Conservation (phyloP, 1,284 basidiomycete species). For the Malassezia dermatis region DNA sequence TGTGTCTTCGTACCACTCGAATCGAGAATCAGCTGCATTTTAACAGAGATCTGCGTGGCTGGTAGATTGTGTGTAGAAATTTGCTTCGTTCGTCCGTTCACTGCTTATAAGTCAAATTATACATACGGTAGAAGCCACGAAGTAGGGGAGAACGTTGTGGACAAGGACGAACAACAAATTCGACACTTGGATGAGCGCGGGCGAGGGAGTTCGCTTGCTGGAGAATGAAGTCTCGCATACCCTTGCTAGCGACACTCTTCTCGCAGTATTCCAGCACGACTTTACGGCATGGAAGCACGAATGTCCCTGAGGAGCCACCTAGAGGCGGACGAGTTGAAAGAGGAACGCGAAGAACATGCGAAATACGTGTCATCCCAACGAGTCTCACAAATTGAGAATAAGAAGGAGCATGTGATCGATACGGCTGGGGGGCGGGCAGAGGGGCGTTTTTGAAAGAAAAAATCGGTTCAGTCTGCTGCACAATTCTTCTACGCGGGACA, state of each 20-base stretch:
- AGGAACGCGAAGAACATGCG: constrained; percentile 2
- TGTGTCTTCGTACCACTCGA: constrained; percentile 19
- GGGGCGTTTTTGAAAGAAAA: constrained; percentile 7
- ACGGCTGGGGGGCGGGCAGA: background rate
- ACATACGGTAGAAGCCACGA: constrained; percentile 24
- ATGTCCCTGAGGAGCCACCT: constrained; percentile 15
- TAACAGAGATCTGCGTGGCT: constrained; percentile 9
- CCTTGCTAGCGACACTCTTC: constrained; percentile 12
- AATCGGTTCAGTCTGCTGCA: background rate
- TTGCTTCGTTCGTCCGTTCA: constrained; percentile 20
- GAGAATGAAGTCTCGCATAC: constrained; percentile 17
- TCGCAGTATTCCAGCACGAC: constrained; percentile 22
- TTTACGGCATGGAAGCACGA: constrained; percentile 22
- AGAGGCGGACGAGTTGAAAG: constrained; percentile 15
- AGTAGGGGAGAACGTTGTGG: constrained; percentile 16
- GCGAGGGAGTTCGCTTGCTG: constrained; percentile 16
- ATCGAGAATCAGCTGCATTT: constrained; percentile 20
- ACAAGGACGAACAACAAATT: constrained; percentile 18
- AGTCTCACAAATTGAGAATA: background rate
- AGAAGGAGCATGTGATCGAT: background rate
- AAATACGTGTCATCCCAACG: background rate
- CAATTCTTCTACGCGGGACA: background rate
- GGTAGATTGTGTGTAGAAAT: constrained; percentile 19
- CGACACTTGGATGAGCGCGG: constrained; percentile 15
- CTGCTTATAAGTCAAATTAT: constrained; percentile 1